phyloP scores from a whole-genome alignment of 1,139 yeast species.

The Diutina siamensis region DNA sequence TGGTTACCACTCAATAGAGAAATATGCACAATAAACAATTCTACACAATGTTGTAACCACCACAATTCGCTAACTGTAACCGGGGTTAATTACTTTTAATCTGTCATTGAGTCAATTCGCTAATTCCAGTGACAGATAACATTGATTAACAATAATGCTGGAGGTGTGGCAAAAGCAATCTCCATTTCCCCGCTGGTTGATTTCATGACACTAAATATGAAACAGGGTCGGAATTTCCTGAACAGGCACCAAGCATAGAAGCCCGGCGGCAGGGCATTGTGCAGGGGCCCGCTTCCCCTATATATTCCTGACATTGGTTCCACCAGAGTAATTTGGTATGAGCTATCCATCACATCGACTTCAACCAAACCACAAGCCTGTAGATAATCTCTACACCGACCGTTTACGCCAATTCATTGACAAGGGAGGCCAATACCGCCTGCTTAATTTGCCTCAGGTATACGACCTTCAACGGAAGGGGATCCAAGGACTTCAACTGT shows the following conservation, averaged over 20 bases:
- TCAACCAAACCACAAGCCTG: slow-evolving; percentile 75
- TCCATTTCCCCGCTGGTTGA: not conserved
- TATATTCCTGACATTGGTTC: too few species aligned
- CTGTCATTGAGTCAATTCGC: not conserved
- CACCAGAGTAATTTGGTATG: not conserved
- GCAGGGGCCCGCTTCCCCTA: not conserved
- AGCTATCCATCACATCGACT: not conserved
- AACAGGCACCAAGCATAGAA: not conserved
- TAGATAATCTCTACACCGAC: slow-evolving; percentile 66
- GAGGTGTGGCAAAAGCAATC: too few species aligned
- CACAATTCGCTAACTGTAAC: too few species aligned
- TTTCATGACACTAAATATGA: too few species aligned
- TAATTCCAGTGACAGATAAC: not conserved
- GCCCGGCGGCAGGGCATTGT: slow-evolving; percentile 3
- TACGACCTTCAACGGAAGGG: slow-evolving; percentile 44
- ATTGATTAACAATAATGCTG: too few species aligned
- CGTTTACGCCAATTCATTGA: slow-evolving; percentile 75
- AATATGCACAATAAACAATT: not conserved
- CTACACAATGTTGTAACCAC: too few species aligned
- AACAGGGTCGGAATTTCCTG: too few species aligned
- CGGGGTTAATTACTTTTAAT: too few species aligned
- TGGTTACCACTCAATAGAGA: slow-evolving; percentile 33
- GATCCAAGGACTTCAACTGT: slow-evolving; percentile 37
- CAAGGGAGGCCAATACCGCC: slow-evolving; percentile 55
- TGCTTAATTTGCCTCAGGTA: slow-evolving; percentile 71